Evolutionary conservation across 176 grass and related monocot species (phyloP), one percentile per base, ranked within the genome.

Genomic region (Dendrocalamus sinicus): DNA sequence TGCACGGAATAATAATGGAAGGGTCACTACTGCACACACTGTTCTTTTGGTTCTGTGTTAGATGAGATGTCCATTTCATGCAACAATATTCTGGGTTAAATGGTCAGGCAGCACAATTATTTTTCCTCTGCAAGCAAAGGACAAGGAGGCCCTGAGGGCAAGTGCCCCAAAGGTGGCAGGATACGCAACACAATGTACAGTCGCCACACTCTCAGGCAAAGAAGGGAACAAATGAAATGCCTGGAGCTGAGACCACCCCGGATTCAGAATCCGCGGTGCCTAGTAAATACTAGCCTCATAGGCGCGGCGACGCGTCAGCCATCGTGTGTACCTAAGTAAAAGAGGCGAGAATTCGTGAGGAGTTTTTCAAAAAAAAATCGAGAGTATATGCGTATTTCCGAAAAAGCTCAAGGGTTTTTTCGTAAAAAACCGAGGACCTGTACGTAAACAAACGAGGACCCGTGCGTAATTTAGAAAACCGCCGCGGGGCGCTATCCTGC

Each of bases 41-140:
- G 20, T 79, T 47, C 0, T 50, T 79, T 64, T 61, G 62, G 73
- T n/a, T 35, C 12, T 11, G 78, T 7, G 78, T 77, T 90, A 66
- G 88, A 52, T 90, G 88, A 45, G 46, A 86, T 13, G 83, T 86
- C 88, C 46, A 71, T 72, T 47, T 86, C 89, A 51, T 26, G 60
- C 59, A 44, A 44, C 78, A 17, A 26, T 46, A 50, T 74, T 37
- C 63, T 0, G 41, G 16, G 68, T 68, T 26, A 37, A 87, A 84
- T 43, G 85, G 50, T 61, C 60, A 54, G 64, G 43, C 89, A 80
- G 69, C 44, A 41, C 62, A 54, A 67, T 76, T 45, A 61, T 84
- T 83, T 75, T 86, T 4, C 61, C 41, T 41, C 59, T 67, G 68
- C 68, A 17, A 14, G 41, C 76, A 22, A 62, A 51, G 32, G 54